Evolutionary conservation across 1,284 basidiomycete species (phyloP).

Genomic region (Inonotus hispidus): DNA sequence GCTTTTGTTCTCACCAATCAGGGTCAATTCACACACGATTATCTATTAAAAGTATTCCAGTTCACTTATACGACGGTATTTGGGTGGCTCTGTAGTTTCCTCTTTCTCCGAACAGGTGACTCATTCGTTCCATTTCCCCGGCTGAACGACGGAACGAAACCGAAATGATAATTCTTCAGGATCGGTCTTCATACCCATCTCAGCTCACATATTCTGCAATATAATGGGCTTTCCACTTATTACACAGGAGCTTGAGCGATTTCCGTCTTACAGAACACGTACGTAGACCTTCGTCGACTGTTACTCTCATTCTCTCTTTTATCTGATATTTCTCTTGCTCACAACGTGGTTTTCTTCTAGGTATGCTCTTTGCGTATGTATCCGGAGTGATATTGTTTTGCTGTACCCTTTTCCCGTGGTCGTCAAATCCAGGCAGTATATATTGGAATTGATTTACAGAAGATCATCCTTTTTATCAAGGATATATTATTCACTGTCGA

Average conservation of each 20-base stretch:
- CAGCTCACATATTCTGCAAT: conserved; percentile 89
- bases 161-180: too few relatives aligned
- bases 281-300: conserved; percentile 24
- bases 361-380: conserved; percentile 40
- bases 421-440: conserved; percentile 5
- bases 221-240: conserved; percentile 82
- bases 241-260: conserved; percentile 32
- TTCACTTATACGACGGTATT: conserved; percentile 87
- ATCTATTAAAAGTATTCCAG: conserved; percentile 70
- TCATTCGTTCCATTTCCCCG: conserved; percentile 25
- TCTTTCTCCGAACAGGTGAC: conserved; percentile 77
- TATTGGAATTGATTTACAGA: conserved; percentile 3
- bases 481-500: too few relatives aligned
- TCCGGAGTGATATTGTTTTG: conserved; percentile 44
- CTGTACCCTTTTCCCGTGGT: conserved; percentile 28
- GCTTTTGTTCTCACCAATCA: too few relatives aligned
- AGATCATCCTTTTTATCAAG: neutral
- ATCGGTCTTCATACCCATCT: conserved; percentile 45
- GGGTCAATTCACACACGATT: too few relatives aligned
- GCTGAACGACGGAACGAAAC: too few relatives aligned
- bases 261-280: conserved; percentile 34
- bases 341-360: conserved; percentile 27
- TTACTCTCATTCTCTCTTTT: neutral
- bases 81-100: conserved; percentile 82
- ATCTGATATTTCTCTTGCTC: neutral